Base-by-base conservation (phyloP, 2,329 filamentous ascomycete genomes). In the Pseudogymnoascus sp. region DNA sequence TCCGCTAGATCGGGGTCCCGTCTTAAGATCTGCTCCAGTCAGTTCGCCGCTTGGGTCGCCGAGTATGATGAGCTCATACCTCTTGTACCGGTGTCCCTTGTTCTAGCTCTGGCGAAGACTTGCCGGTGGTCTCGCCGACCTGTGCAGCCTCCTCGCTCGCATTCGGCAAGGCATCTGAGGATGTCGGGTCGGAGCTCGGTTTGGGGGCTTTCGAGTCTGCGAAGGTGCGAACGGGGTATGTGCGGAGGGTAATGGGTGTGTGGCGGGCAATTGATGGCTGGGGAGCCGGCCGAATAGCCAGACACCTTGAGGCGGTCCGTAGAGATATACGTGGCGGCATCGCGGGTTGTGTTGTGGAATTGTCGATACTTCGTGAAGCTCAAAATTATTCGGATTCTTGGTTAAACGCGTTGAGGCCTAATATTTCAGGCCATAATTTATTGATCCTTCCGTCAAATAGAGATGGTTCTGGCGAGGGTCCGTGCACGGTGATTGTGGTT, bases 71-170 rank as follows among this genome's bases (percentile, higher is more conserved):
- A 8, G 37, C 59, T 70, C 77, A 68, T 71, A 88, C 86, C 76
- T 89, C 86, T 72, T 85, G 80, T 67, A 89, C 80, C 6, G 86
- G 85, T 60, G 86, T 86, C 14, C 86, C 86, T 71, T 88, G 84
- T 59, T 82, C 80, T 37, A 88, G 70, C 70, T 89, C 86, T 19
- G 86, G 87, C 26, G 81, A 79, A 63, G 80, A 74, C 62, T 79
- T 76, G 62, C 85, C 83, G 70, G 79, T 83, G 26, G 84, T 81
- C 70, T 83, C 79, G 26, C 80, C 81, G 67, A 82, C 80, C 68
- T 83, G 81, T 40, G 82, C 82, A 33, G 86, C 85, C 73, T 90
- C 86, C 71, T 89, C 84, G 66, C 81, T 86, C 31, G 88, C 83
- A 75, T 85, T 80, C 44, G 82, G 82, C 62, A 86, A 74, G 31